A percentile compares a stretch with the other conserved stretches of the same genome.
Conservation (phyloP, 225 moss, liverwort and hornwort genomes). For the Anthoceros angustus region DNA sequence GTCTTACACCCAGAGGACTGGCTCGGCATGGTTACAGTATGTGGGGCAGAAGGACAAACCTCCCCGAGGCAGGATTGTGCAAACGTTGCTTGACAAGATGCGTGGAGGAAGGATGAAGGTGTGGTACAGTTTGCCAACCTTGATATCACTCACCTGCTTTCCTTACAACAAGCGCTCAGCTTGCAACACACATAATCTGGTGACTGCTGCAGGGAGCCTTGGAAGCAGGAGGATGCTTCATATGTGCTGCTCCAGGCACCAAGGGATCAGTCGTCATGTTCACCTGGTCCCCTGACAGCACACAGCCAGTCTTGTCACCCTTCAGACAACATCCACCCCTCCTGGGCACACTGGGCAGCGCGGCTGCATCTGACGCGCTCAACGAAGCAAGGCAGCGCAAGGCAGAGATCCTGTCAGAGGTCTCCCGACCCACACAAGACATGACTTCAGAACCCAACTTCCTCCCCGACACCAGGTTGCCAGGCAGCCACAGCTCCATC, state of each 20-base stretch:
- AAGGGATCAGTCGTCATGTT: slow-evolving; percentile 44
- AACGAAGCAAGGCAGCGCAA: neutral
- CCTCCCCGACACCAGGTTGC: slow-evolving; percentile 1
- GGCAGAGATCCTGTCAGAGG: neutral
- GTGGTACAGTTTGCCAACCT: slow-evolving; percentile 5
- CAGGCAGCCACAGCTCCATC: slow-evolving; percentile 13
- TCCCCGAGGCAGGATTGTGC: slow-evolving; percentile 69
- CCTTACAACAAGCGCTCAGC: too few species aligned
- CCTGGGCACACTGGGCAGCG: slow-evolving; percentile 20
- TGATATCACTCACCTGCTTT: neutral
- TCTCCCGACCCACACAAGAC: neutral
- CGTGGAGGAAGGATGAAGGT: slow-evolving; percentile 38
- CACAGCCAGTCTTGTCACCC: slow-evolving; percentile 26
- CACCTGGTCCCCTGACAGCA: slow-evolving; percentile 74
- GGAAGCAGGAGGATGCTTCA: slow-evolving; percentile 66
- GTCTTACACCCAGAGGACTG: slow-evolving; percentile 4
- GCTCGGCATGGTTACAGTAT: slow-evolving; percentile 32
- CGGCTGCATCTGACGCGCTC: slow-evolving; percentile 8
- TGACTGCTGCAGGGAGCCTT: slow-evolving; percentile 48
- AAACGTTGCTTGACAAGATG: slow-evolving; percentile 41
- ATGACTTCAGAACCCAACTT: slow-evolving; percentile 4
- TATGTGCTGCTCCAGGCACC: slow-evolving; percentile 54
- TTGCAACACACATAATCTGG: neutral
- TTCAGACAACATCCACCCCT: neutral
- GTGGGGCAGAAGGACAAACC: slow-evolving; percentile 65